Base-by-base conservation (phyloP, 345 rosid genomes). In the Moricandia moricandioides region DNA sequence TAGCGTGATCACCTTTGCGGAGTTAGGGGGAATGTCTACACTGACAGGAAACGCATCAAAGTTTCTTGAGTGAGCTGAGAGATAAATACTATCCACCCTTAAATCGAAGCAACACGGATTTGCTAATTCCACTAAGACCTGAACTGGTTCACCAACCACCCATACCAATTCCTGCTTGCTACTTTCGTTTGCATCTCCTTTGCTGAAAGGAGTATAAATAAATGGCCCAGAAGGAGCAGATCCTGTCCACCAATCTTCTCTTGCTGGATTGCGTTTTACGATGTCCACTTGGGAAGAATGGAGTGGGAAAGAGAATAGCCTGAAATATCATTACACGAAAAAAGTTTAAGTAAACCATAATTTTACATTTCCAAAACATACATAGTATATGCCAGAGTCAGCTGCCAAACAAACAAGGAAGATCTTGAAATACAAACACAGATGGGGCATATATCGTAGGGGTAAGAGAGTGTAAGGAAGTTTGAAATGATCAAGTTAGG, bases 171-270 rank as follows among this genome's bases (percentile, higher is more conserved):
- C 99, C 74, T 89, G 96, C 84, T 91, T 92, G 85, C 86, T 79
- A 74, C 69, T 86, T 71, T 90, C 94, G 79, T 70, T 86, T 65
- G 89, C 74, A 62, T 89, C 93, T 74, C 93, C 98, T 83, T 92
- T 91, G 89, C 97, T 91, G 81, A 92, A 96, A 45, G 99, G 98
- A 30, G 97, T 96, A 81, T 96, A 96, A 65, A 96, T 92, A 83
- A 96, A 96, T 78, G 99, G 99, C 66, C 99, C 98, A 9, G 96
- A 83, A 80, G 99, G 91, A 73, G 96, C 99, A 83, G 97, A 83
- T 67, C 96, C 98, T 39, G 84, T 83, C 98, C 97, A 96, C 99
- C 98, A 96, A 85, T 96, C 98, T 77, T 89, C 96, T 78, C 93
- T 87, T 57, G 85, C 92, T 59, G 91, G 86, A 82, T 88, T 91